Percentiles rank a stretch among this genome's conserved stretches.
Conservation (phyloP, 306 rosid genomes). For the Inga laurina region DNA sequence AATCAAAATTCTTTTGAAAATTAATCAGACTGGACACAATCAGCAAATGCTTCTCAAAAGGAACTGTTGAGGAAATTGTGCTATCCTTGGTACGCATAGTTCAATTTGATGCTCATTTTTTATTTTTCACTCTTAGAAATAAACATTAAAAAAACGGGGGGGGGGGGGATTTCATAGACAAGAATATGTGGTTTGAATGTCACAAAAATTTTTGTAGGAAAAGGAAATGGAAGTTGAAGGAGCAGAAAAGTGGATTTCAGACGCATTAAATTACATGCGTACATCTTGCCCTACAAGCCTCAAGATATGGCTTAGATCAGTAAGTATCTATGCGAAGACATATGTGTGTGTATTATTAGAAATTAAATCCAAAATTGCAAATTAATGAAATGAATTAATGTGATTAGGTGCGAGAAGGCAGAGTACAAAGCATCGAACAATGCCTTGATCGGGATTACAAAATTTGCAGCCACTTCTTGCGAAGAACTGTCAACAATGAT, state of each 20-base stretch:
- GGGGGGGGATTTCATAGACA: no score
- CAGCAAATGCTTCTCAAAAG: not conserved
- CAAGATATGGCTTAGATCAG: slow-evolving; percentile 10
- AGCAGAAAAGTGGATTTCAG: not conserved
- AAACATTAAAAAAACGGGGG: not conserved
- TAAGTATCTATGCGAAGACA: not conserved
- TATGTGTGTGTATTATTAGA: not conserved
- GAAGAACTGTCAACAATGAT: not conserved
- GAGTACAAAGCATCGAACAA: not conserved
- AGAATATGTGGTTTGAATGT: not conserved
- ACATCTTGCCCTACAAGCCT: not conserved
- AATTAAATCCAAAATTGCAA: not conserved
- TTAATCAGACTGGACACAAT: not conserved
- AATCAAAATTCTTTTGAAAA: not conserved
- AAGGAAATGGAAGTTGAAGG: not conserved
- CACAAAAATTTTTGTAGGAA: not conserved
- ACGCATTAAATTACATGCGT: not conserved
- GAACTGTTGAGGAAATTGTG: not conserved
- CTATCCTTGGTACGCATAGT: not conserved
- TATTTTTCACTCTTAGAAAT: not conserved
- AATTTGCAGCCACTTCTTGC: not conserved
- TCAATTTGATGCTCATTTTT: not conserved
- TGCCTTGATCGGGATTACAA: not conserved
- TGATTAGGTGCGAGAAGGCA: slow-evolving; percentile 6
- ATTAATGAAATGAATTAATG: not conserved